phyloP scores from a whole-genome alignment of 2,329 filamentous ascomycete species.

The Sporothrix pallida region DNA sequence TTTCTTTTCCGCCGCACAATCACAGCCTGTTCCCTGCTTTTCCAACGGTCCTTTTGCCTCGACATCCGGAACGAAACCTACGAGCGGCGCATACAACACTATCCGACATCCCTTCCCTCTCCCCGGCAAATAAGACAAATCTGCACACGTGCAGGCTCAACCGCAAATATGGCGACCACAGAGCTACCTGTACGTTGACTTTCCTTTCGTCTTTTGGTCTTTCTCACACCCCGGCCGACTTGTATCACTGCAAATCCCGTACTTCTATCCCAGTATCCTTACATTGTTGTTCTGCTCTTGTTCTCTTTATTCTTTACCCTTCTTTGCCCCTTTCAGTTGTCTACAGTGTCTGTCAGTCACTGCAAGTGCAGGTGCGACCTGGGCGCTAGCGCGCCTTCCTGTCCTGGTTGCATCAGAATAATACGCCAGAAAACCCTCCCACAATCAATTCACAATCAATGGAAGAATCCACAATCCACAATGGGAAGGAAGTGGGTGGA shows the following conservation, averaged over 20 bases:
- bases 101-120: neutral
- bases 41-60: neutral
- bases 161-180: constrained; percentile 31
- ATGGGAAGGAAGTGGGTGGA: too few relatives aligned
- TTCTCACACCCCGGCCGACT: neutral
- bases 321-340: neutral
- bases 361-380: constrained; percentile 21
- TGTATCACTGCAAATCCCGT: neutral
- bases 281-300: neutral
- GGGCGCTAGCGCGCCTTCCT: constrained; percentile 26
- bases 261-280: too few relatives aligned
- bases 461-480: neutral
- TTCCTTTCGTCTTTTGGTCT: too few relatives aligned
- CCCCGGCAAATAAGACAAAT: neutral
- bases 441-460: constrained; percentile 8
- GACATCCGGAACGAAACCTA: neutral
- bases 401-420: constrained; percentile 9
- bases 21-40: neutral
- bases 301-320: neutral
- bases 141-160: neutral
- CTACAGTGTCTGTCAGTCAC: neutral
- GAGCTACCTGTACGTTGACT: constrained; percentile 28
- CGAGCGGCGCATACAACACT: too few relatives aligned
- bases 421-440: neutral
- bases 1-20: neutral